Evolutionary conservation across 768 basidiomycete genomes (phyloP), one percentile per base, ranked within the genome.

Genomic region (Pleurotus salmoneostramineus): DNA sequence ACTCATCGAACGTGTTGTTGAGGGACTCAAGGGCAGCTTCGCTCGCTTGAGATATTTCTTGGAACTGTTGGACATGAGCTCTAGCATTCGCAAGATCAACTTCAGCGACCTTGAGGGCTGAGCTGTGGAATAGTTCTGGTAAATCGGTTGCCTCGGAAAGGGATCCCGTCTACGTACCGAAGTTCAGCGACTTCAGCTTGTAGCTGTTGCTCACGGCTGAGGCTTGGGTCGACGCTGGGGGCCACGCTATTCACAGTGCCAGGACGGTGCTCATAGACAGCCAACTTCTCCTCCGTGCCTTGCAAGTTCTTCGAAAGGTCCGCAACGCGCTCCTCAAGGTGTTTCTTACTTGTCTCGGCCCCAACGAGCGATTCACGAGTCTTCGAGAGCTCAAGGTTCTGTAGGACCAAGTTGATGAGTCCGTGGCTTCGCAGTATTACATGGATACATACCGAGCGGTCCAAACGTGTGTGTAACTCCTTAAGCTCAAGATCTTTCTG

Each of bases 181-280:
- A 95, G 78, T 56, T 94, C 92, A 3, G 92, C 93, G 15, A 95
- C 88, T 66, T 94, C 91, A 12, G 83, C 77, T 69, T 93, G 87
- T 6, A 95, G 79, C 64, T 91, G 89, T 64, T 92, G 88, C 66
- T 94, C 93, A 7, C 78, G 80, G 60, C 78, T 79, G 60, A 85
- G 59, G 61, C 80, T 78, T 55, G 78, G 73, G 60, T 82, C 77
- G 27, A 68, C 66, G 12, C 62, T 64, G 45, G 74, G 69, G 56
- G 72, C 62, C 8, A 71, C 56, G 17, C 74, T 72, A 46, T 62
- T 60, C 4, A 66, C 64, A 3, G 71, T 65, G 5, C 78, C 68
- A 6, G 80, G 66, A 50, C 89, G 78, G 37, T 91, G 83, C 66
- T 95, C 93, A 63, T 93, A 95, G 2, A 95, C 90, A 1, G 91